These are phyloP conservation scores for Fusarium subtropicale DNA, from an alignment of 2,329 filamentous ascomycete genomes.

Conservation along the genomic window DNA sequence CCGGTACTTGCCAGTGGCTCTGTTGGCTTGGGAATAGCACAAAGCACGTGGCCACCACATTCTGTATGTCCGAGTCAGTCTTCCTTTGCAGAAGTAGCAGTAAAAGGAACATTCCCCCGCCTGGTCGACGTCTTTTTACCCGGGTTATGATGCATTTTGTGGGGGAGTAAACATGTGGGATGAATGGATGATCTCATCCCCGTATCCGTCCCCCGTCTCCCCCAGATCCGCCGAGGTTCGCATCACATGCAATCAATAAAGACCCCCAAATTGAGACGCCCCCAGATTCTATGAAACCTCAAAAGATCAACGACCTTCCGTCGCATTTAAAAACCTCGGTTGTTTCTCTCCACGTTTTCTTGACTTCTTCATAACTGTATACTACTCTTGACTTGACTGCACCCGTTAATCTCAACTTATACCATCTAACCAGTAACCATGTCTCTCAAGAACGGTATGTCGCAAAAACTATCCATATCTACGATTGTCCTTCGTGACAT, in stretches of 20 bases:
- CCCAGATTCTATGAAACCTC: slow-evolving; percentile 16
- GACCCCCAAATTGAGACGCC: background rate
- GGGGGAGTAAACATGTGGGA: slow-evolving; percentile 32
- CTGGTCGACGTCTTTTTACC: slow-evolving; percentile 5
- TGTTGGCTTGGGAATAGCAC: background rate
- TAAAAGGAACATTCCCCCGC: slow-evolving; percentile 17
- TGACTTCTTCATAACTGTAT: slow-evolving; percentile 7
- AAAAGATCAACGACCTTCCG: slow-evolving; percentile 18
- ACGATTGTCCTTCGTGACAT: background rate
- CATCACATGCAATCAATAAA: slow-evolving; percentile 34
- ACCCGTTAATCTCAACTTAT: background rate
- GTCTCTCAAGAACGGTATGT: slow-evolving; percentile 79
- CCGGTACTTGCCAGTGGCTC: background rate
- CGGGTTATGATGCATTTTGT: slow-evolving; percentile 19
- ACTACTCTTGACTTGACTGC: background rate
- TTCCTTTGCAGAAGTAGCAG: background rate
- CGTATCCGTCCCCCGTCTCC: background rate
- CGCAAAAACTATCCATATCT: background rate
- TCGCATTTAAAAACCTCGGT: slow-evolving; percentile 41
- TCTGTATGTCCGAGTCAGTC: slow-evolving; percentile 21
- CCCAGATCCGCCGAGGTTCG: slow-evolving; percentile 32
- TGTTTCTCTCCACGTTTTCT: slow-evolving; percentile 33
- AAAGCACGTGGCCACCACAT: slow-evolving; percentile 38
- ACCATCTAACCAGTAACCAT: slow-evolving; percentile 59
- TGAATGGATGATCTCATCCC: slow-evolving; percentile 30